phyloP scores from a whole-genome alignment of 2,329 filamentous ascomycete genomes.

The Cercospora citrullina region DNA sequence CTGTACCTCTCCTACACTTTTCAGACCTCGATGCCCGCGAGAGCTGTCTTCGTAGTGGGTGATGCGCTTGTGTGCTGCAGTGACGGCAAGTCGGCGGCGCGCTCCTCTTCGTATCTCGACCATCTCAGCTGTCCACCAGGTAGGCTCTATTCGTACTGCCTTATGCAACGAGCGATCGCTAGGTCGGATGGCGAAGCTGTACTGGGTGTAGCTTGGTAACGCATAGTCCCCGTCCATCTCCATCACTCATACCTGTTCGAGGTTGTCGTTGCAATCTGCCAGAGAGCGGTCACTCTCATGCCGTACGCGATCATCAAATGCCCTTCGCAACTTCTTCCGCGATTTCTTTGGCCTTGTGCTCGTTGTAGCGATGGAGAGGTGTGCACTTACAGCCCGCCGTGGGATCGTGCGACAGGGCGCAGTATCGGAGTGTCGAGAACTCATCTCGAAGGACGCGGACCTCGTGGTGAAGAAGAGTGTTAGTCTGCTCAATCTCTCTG shows the following conservation, averaged over 20 bases:
- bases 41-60: no score
- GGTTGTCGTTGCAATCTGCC: neutral
- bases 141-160: neutral
- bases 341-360: conserved; percentile 11
- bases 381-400: conserved; percentile 9
- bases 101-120: no score
- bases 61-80: no score
- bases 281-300: neutral
- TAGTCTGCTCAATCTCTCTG: conserved; percentile 10
- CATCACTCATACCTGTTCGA: neutral
- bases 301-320: neutral
- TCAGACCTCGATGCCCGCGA: no score
- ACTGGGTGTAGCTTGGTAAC: neutral
- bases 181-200: neutral
- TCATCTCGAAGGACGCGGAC: conserved; percentile 13
- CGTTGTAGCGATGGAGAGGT: conserved; percentile 15
- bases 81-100: no score
- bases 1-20: no score
- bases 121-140: no score
- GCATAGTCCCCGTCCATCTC: neutral
- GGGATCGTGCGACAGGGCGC: conserved; percentile 16
- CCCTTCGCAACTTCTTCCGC: conserved; percentile 8
- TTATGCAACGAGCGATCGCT: neutral
- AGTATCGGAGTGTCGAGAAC: conserved; percentile 10
- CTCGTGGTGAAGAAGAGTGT: conserved; percentile 14